These are phyloP conservation scores for Cutaneotrichosporon spelunceum DNA, from an alignment of 1,284 basidiomycete genomes.

Conservation along the genomic window DNA sequence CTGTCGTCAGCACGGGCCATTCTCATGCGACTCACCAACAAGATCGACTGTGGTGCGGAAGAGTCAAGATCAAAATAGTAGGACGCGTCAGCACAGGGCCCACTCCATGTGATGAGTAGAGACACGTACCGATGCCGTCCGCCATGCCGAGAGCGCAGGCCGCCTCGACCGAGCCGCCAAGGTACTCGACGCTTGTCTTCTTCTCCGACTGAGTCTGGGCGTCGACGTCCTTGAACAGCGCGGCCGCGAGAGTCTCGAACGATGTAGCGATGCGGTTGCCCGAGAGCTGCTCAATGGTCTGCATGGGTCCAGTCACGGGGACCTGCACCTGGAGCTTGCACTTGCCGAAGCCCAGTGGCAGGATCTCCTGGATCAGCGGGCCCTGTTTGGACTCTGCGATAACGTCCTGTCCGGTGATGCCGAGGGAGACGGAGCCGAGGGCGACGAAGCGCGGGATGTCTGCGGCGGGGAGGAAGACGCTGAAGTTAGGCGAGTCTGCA, in stretches of 20 bases:
- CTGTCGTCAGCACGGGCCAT: slow-evolving; percentile 45
- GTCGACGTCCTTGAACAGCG: slow-evolving; percentile 77
- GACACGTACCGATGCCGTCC: slow-evolving; percentile 81
- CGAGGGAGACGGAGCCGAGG: slow-evolving; percentile 76
- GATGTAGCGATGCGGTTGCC: slow-evolving; percentile 92
- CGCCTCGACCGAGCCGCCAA: slow-evolving; percentile 96
- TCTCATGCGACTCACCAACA: slow-evolving; percentile 63
- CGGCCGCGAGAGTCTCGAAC: slow-evolving; percentile 79
- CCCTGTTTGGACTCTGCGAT: slow-evolving; percentile 85
- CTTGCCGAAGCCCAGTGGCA: slow-evolving; percentile 89
- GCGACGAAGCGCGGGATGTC: slow-evolving; percentile 99
- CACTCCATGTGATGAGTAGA: not conserved
- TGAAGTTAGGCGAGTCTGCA: slow-evolving; percentile 45
- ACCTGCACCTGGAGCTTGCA: slow-evolving; percentile 94
- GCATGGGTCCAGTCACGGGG: slow-evolving; percentile 70
- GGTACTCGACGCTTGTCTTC: slow-evolving; percentile 82
- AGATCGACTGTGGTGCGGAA: slow-evolving; percentile 65
- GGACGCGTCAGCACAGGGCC: slow-evolving; percentile 9
- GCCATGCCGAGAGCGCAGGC: slow-evolving; percentile 95
- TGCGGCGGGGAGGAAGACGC: slow-evolving; percentile 92
- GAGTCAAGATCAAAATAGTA: not conserved
- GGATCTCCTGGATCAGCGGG: slow-evolving; percentile 70
- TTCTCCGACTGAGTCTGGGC: slow-evolving; percentile 49
- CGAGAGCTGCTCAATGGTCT: slow-evolving; percentile 72
- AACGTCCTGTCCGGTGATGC: slow-evolving; percentile 82